These are phyloP conservation scores for Trametes cinnabarina DNA, from an alignment of 768 basidiomycete genomes.

Conservation along the genomic window DNA sequence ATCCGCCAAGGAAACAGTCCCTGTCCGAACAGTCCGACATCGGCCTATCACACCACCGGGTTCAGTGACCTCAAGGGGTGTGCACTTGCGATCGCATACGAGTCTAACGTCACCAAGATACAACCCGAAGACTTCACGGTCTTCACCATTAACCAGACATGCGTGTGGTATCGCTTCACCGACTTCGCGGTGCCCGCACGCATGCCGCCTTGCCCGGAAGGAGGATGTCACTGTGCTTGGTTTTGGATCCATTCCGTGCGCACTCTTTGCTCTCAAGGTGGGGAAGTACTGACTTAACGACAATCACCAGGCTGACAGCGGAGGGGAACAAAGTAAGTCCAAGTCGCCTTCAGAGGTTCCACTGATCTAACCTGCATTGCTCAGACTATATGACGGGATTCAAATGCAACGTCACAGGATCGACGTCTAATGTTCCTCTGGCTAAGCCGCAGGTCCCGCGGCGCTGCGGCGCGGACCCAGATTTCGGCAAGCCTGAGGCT, in stretches of 20 bases:
- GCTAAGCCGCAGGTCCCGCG: conserved; percentile 57
- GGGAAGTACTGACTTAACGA: not conserved
- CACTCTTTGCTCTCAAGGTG: not conserved
- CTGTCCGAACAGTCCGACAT: conserved; percentile 43
- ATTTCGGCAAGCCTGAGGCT: conserved; percentile 41
- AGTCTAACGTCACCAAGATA: conserved; percentile 53
- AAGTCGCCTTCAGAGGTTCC: conserved; percentile 17
- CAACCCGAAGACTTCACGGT: conserved; percentile 68
- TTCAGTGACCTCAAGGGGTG: conserved; percentile 58
- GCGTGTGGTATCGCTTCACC: conserved; percentile 69
- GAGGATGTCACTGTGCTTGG: conserved; percentile 69
- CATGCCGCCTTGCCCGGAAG: conserved; percentile 67
- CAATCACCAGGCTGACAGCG: conserved; percentile 42
- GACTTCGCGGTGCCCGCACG: conserved; percentile 62
- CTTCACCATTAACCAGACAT: conserved; percentile 74
- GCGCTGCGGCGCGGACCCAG: conserved; percentile 63
- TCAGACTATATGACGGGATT: conserved; percentile 75
- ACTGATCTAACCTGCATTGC: not conserved
- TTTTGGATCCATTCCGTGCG: conserved; percentile 69
- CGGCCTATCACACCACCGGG: conserved; percentile 54
- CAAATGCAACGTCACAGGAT: conserved; percentile 58
- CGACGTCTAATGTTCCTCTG: conserved; percentile 49
- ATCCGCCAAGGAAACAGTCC: conserved; percentile 50
- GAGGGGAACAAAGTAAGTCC: conserved; percentile 62
- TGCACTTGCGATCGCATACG: conserved; percentile 72